Percentiles rank a stretch among this genome's conserved stretches.
phyloP scores from a whole-genome alignment of 1,284 basidiomycete species.

The Naganishia sp. region DNA sequence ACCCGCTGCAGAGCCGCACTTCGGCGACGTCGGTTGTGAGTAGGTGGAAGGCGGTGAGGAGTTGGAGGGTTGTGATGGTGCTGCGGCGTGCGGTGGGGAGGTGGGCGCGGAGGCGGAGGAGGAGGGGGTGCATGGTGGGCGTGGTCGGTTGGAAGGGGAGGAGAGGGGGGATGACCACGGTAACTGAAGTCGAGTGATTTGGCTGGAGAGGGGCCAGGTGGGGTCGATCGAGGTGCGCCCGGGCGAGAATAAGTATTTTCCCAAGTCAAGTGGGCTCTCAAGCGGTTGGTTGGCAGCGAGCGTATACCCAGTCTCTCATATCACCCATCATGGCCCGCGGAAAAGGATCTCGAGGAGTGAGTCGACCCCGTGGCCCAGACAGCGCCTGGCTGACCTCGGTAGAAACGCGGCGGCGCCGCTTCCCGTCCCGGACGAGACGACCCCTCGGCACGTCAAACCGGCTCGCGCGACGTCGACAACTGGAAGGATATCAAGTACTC shows the following conservation, averaged over 20 bases:
- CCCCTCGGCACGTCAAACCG: background rate
- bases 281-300: too few species aligned
- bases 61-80: slow-evolving; percentile 33
- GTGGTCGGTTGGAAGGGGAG: background rate
- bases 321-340: slow-evolving; percentile 4
- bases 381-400: background rate
- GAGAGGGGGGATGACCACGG: too few species aligned
- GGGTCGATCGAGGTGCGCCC: background rate
- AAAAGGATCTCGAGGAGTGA: slow-evolving; percentile 18
- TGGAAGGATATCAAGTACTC: slow-evolving; percentile 22
- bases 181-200: slow-evolving; percentile 14
- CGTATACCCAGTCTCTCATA: too few species aligned
- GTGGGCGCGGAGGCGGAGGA: slow-evolving; percentile 24
- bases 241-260: too few species aligned
- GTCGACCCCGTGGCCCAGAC: background rate
- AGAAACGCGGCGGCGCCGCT: slow-evolving; percentile 23
- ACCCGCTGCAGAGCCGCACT: slow-evolving; percentile 58
- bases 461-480: slow-evolving; percentile 16
- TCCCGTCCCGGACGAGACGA: slow-evolving; percentile 6
- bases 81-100: slow-evolving; percentile 22
- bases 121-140: slow-evolving; percentile 17
- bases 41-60: slow-evolving; percentile 45
- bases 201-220: background rate
- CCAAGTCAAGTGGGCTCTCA: too few species aligned
- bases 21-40: slow-evolving; percentile 44